Percentiles rank a stretch among this genome's conserved stretches.
phyloP scores from a whole-genome alignment of 2,329 filamentous ascomycete genomes.

The Botrytis galanthina region DNA sequence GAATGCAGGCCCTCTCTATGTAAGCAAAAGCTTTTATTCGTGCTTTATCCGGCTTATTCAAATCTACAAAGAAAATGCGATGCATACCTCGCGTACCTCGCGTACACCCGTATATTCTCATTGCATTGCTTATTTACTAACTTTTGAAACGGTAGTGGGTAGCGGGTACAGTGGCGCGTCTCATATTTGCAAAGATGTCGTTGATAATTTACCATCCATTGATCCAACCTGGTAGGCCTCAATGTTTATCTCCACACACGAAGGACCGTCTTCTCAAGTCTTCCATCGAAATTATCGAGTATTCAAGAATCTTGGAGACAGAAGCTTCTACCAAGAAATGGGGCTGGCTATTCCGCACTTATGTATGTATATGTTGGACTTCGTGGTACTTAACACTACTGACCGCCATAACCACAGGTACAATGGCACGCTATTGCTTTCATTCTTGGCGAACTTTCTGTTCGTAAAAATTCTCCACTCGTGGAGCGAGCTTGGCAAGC shows the following conservation, averaged over 20 bases:
- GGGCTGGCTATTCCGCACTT: conserved; percentile 43
- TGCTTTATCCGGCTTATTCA: not conserved
- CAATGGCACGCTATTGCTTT: conserved; percentile 49
- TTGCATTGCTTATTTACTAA: not conserved
- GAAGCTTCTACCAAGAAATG: conserved; percentile 42
- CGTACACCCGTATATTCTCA: not conserved
- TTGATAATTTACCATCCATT: conserved; percentile 41
- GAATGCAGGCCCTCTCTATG: conserved; percentile 45
- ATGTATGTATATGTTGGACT: conserved; percentile 29
- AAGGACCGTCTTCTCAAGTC: conserved; percentile 41
- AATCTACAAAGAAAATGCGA: not conserved
- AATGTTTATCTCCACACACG: conserved; percentile 38
- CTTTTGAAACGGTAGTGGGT: conserved; percentile 42
- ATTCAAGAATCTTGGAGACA: conserved; percentile 41
- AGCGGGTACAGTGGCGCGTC: conserved; percentile 43
- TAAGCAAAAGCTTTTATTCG: not conserved
- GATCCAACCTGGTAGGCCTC: conserved; percentile 32
- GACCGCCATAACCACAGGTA: conserved; percentile 18
- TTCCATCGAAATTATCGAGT: conserved; percentile 44
- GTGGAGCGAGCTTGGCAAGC: conserved; percentile 44
- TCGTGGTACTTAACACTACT: not conserved
- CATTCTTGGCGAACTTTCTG: conserved; percentile 42
- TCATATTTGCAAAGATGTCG: conserved; percentile 43
- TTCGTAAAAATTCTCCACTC: conserved; percentile 39
- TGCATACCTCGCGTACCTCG: not conserved